These are phyloP conservation scores for Pelargonium myrrhifolium DNA, from an alignment of 441 rosid species.

Conservation along the genomic window DNA sequence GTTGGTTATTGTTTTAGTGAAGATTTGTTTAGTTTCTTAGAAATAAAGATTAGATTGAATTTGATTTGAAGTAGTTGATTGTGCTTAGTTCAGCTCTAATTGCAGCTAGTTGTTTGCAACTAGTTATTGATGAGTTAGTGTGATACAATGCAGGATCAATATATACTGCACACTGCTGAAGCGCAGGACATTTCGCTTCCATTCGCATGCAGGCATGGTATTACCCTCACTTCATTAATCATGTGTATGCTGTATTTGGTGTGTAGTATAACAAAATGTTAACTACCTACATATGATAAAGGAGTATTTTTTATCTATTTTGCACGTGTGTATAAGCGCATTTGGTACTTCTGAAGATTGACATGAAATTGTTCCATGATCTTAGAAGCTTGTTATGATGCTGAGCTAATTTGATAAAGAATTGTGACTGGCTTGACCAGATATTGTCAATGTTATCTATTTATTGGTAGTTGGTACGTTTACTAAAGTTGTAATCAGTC, in stretches of 20 bases:
- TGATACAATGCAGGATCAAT: conserved; percentile 64
- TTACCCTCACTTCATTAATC: conserved; percentile 18
- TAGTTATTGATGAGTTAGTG: neutral
- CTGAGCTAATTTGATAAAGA: neutral
- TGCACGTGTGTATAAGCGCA: neutral
- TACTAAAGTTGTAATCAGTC: neutral
- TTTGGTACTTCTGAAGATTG: neutral
- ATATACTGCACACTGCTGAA: conserved; percentile 86
- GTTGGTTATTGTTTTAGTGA: neutral
- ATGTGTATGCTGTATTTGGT: neutral
- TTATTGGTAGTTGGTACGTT: neutral
- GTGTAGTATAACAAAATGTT: no score
- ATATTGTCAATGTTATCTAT: neutral
- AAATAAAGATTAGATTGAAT: neutral
- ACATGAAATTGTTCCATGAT: neutral
- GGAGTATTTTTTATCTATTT: no score
- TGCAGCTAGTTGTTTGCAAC: neutral
- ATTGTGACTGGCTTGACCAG: neutral
- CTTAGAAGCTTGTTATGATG: neutral
- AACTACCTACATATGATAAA: no score
- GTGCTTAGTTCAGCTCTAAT: neutral
- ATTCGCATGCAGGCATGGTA: conserved; percentile 97
- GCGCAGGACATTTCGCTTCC: conserved; percentile 71
- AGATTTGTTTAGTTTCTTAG: neutral
- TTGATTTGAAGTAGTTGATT: neutral